A percentile compares a stretch with the other conserved stretches of the same genome.
phyloP scores from a whole-genome alignment of 23 red algal genomes.

The Gracilaria vermiculophylla region DNA sequence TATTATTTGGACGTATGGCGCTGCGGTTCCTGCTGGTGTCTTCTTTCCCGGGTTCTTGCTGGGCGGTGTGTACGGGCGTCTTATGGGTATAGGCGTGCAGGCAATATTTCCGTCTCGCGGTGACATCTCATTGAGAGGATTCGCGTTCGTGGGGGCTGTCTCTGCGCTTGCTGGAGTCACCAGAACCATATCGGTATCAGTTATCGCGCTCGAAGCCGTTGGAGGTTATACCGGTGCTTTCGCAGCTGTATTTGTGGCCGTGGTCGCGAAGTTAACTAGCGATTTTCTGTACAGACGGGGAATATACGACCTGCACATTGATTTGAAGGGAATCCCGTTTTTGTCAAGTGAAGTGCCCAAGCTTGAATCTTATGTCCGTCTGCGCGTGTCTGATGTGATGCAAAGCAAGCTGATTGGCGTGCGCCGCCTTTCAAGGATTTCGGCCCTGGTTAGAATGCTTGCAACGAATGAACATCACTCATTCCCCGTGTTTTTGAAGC shows the following conservation, averaged over 20 bases:
- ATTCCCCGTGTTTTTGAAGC: constrained; percentile 72
- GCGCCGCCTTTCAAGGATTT: constrained; percentile 27
- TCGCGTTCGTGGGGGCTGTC: constrained; percentile 64
- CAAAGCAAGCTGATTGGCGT: constrained; percentile 47
- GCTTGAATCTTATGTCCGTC: constrained; percentile 56
- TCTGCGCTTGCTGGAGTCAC: constrained; percentile 67
- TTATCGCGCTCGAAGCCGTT: constrained; percentile 67
- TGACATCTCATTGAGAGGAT: constrained; percentile 34
- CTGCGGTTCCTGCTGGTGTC: constrained; percentile 76
- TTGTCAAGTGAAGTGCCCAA: constrained; percentile 28
- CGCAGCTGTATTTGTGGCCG: constrained; percentile 48
- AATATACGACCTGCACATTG: constrained; percentile 83
- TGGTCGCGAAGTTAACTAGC: constrained; percentile 60
- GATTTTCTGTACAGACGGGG: constrained; percentile 60
- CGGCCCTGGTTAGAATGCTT: constrained; percentile 40
- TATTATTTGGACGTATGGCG: constrained; percentile 67
- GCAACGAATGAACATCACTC: constrained; percentile 49
- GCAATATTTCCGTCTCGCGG: constrained; percentile 45
- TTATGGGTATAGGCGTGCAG: constrained; percentile 37
- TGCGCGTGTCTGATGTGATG: constrained; percentile 71
- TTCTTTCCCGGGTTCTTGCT: constrained; percentile 77
- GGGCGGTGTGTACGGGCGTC: constrained; percentile 65
- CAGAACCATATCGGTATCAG: constrained; percentile 65
- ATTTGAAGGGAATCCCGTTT: constrained; percentile 83
- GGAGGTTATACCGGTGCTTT: constrained; percentile 47